Evolutionary conservation across 345 rosid species (phyloP).

Genomic region (Populus deltoides): DNA sequence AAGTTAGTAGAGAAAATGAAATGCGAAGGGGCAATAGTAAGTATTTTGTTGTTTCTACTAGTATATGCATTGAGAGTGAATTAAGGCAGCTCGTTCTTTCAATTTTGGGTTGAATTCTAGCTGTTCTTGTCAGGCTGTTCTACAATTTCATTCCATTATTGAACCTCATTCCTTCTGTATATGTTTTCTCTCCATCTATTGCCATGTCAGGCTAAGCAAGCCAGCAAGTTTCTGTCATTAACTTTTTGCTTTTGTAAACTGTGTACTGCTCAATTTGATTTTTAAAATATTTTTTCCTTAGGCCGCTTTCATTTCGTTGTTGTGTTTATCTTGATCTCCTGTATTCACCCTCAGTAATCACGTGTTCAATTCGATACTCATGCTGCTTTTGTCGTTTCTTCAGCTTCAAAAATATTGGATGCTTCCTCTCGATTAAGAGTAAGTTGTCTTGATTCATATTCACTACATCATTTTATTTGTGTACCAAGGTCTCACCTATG

Average conservation of each 20-base stretch:
- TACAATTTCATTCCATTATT: not conserved
- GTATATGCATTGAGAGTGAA: not conserved
- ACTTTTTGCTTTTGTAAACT: not conserved
- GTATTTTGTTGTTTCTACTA: slow-evolving; percentile 2
- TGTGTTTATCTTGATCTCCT: not conserved
- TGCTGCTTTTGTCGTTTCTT: not conserved
- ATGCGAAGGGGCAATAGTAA: slow-evolving; percentile 22
- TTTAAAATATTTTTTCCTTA: no score
- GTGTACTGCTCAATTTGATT: not conserved
- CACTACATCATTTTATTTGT: not conserved
- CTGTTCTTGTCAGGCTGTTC: not conserved
- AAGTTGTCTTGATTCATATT: slow-evolving; percentile 4
- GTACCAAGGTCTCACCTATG: not conserved
- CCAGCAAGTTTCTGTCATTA: not conserved
- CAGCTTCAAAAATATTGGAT: slow-evolving; percentile 25
- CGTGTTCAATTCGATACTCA: not conserved
- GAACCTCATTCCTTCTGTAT: not conserved
- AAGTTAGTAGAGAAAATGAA: slow-evolving; percentile 17
- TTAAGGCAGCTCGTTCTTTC: not conserved
- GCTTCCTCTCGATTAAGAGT: slow-evolving; percentile 20
- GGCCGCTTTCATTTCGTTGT: not conserved
- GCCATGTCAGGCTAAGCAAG: not conserved
- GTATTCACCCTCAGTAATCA: not conserved
- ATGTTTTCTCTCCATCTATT: not conserved
- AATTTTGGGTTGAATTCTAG: no score